Evolutionary conservation across 805 yeast species (phyloP).

Genomic region (Cyberlindnera xishuangbannaensis): DNA sequence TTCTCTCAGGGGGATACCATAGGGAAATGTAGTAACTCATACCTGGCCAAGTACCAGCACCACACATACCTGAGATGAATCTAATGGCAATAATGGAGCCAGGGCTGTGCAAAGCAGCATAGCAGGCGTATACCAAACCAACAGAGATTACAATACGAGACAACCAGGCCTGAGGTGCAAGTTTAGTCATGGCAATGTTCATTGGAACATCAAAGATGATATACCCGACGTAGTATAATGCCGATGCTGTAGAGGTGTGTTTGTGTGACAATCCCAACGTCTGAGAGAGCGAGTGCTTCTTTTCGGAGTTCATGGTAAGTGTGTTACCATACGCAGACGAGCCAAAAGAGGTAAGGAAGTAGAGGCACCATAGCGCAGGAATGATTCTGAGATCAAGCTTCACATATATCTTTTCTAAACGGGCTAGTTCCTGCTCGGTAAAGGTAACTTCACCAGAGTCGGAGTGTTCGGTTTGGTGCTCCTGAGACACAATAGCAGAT

Average conservation of each 20-base stretch:
- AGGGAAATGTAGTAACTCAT: slow-evolving; percentile 75
- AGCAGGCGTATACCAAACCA: slow-evolving; percentile 74
- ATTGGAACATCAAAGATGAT: slow-evolving; percentile 84
- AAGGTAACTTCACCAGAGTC: slow-evolving; percentile 7
- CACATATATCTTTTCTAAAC: slow-evolving; percentile 50
- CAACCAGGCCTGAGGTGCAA: slow-evolving; percentile 83
- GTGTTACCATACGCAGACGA: slow-evolving; percentile 72
- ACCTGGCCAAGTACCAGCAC: slow-evolving; percentile 91
- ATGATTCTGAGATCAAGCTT: slow-evolving; percentile 66
- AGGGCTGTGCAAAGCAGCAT: slow-evolving; percentile 49
- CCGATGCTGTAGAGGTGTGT: slow-evolving; percentile 68
- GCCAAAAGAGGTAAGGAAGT: slow-evolving; percentile 76
- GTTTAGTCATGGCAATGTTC: slow-evolving; percentile 77
- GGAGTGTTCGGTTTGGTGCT: slow-evolving; percentile 3
- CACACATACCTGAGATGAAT: slow-evolving; percentile 67
- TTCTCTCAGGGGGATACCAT: slow-evolving; percentile 79
- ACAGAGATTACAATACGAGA: slow-evolving; percentile 71
- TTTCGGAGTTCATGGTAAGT: slow-evolving; percentile 65
- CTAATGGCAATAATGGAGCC: slow-evolving; percentile 66
- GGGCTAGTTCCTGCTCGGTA: slow-evolving; percentile 27
- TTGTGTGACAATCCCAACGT: slow-evolving; percentile 46
- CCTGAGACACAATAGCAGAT: slow-evolving; percentile 7
- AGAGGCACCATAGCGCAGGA: slow-evolving; percentile 77
- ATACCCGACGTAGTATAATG: slow-evolving; percentile 76
- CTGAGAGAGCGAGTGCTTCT: slow-evolving; percentile 55